Evolutionary conservation across 2,329 filamentous ascomycete species (phyloP).

Genomic region (Leptodontidium sp.): DNA sequence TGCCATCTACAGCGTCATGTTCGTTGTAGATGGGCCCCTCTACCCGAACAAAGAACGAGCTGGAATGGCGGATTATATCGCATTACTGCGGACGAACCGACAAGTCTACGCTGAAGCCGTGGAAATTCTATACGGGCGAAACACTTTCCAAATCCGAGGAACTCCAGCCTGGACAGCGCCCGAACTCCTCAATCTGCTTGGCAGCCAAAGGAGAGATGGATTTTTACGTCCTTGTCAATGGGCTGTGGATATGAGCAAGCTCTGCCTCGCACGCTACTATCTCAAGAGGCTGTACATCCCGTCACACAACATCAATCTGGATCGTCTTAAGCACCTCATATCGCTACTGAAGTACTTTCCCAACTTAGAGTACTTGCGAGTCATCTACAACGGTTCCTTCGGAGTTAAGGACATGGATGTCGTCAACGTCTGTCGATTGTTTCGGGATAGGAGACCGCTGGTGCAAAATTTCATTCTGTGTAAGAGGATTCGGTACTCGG

Average conservation of each 20-base stretch:
- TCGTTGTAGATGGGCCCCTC: conserved; percentile 23
- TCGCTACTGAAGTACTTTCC: conserved; percentile 36
- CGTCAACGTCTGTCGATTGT: conserved; percentile 30
- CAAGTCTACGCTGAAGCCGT: conserved; percentile 34
- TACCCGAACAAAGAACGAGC: conserved; percentile 33
- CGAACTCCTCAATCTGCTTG: conserved; percentile 32
- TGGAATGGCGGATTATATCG: conserved; percentile 25
- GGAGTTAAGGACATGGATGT: conserved; percentile 36
- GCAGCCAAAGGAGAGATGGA: conserved; percentile 27
- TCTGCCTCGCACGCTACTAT: conserved; percentile 31
- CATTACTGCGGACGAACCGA: conserved; percentile 31
- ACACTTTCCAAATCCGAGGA: conserved; percentile 35
- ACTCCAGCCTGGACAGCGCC: conserved; percentile 28
- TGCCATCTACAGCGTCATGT: conserved; percentile 33
- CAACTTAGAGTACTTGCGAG: conserved; percentile 30
- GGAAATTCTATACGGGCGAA: conserved; percentile 32
- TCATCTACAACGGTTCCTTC: conserved; percentile 27
- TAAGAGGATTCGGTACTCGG: conserved; percentile 30
- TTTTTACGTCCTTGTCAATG: neutral
- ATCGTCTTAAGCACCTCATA: conserved; percentile 32
- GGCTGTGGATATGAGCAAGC: conserved; percentile 9
- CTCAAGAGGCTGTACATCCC: conserved; percentile 32
- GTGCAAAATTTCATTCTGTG: conserved; percentile 27
- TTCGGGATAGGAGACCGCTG: conserved; percentile 29
- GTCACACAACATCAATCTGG: conserved; percentile 32